Base-by-base conservation (phyloP, 2,329 filamentous ascomycete genomes). In the Pseudocercospora fuligena region DNA sequence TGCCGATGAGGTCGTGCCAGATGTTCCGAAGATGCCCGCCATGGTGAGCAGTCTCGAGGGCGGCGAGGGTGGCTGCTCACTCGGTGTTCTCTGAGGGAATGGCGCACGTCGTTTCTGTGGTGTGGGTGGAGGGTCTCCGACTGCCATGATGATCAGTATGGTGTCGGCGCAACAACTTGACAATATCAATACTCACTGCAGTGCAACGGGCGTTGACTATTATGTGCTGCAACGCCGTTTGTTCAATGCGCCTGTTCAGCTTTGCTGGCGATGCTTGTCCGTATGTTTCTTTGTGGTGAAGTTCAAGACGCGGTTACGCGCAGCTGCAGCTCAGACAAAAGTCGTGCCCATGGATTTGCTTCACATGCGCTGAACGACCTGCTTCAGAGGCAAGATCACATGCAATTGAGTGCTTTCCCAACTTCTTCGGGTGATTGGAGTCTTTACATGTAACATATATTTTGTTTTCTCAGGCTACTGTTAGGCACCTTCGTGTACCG, bases 1-100 rank as follows among this genome's bases (percentile, higher is more conserved):
- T 54, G 86, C 74, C 23, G 88, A 76, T 31, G 87, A 74, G 36
- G 88, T 74, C 58, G 87, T 74, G 62, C 83, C 76, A 65, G 80
- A 74, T 67, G 75, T 75, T 69, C 86, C 86, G 78, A 90, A 90
- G 47, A 71, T 60, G 25, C 63, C 65, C n/a, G 66, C 47, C 69
- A 71, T 71, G 29, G 27, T 60, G 46, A 31, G 23, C 25, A 21
- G 23, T 29, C n/a, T 40, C 23, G 46, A 25, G 19, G 14, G 16
- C 29, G 31, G 63, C 33, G n/a, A 56, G n/a, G 27, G 33, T n/a
- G 12, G 33, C 21, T 46, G 43, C 53, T 23, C 8, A 21, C 19
- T 51, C 21, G 47, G 47, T 51, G 47, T 43, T n/a, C 40, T 43
- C n/a, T 43, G 40, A 43, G 16, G 33, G 11, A 36, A 36, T 12